A percentile compares a stretch with the other conserved stretches of the same genome.
phyloP scores from a whole-genome alignment of 139 green algal genomes.

The Gonium pectorale region DNA sequence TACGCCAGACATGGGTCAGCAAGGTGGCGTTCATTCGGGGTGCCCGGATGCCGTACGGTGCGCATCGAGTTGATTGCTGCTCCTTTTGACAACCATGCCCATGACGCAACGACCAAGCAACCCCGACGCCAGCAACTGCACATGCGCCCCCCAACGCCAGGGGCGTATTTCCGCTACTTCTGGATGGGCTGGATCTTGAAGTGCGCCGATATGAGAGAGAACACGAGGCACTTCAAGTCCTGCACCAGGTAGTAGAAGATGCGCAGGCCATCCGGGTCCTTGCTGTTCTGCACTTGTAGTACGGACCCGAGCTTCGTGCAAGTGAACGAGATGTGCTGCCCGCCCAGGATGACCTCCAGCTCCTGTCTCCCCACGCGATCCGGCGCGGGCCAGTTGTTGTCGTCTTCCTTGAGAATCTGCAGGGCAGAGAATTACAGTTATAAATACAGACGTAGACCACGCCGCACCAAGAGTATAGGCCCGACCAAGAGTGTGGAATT shows the following conservation, averaged over 20 bases:
- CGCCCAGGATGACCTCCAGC: conserved; percentile 93
- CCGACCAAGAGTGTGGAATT: no score
- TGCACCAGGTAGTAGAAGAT: conserved; percentile 99
- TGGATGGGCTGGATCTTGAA: conserved; percentile 95
- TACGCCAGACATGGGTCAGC: no score
- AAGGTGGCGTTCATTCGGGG: no score
- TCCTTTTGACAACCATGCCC: no score
- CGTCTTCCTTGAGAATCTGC: conserved; percentile 97
- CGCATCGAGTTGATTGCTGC: no score
- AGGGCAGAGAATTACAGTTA: no score
- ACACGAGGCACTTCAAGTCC: conserved; percentile 97
- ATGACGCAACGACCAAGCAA: no score
- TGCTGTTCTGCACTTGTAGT: conserved; percentile 94
- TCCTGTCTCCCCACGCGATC: conserved; percentile 95
- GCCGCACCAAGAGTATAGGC: no score
- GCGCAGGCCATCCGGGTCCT: conserved; percentile 95
- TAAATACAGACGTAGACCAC: no score
- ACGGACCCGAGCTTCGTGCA: conserved; percentile 97
- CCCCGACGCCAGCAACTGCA: no score
- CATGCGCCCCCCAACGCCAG: no score
- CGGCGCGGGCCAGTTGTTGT: conserved; percentile 93
- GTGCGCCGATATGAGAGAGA: conserved; percentile 93
- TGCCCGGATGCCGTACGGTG: no score
- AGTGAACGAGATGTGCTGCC: conserved; percentile 96
- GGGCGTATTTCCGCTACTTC: neutral